Conservation (phyloP, 2,329 filamentous ascomycete genomes). For the Metarhizium guizhouense region DNA sequence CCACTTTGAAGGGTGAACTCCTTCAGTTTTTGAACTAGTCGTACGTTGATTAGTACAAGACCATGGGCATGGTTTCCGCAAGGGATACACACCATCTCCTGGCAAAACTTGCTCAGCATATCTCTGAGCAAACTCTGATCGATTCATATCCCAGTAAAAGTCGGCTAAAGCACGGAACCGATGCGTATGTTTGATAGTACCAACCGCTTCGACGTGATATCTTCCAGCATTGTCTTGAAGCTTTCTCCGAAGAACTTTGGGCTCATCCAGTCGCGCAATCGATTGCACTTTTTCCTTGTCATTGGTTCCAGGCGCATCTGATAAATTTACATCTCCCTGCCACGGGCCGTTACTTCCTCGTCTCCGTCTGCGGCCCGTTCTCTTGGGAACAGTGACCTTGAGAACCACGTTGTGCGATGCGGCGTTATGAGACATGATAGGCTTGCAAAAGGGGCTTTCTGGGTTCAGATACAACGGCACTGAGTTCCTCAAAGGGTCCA, state of each 20-base stretch:
- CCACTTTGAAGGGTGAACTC: slow-evolving; percentile 59
- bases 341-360: slow-evolving; percentile 64
- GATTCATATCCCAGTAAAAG: slow-evolving; percentile 69
- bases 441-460: slow-evolving; percentile 69
- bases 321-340: slow-evolving; percentile 30
- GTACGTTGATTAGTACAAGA: not conserved
- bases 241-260: slow-evolving; percentile 48
- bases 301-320: slow-evolving; percentile 11
- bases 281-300: slow-evolving; percentile 26
- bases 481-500: slow-evolving; percentile 40
- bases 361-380: slow-evolving; percentile 80
- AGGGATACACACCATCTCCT: slow-evolving; percentile 50
- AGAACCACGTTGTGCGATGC: slow-evolving; percentile 76
- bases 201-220: slow-evolving; percentile 63
- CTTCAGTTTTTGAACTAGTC: slow-evolving; percentile 39
- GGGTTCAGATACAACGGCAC: slow-evolving; percentile 69
- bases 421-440: slow-evolving; percentile 67
- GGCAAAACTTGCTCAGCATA: slow-evolving; percentile 64
- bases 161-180: slow-evolving; percentile 82
- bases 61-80: not conserved
- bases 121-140: slow-evolving; percentile 59
- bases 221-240: slow-evolving; percentile 60
- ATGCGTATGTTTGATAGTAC: slow-evolving; percentile 70
- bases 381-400: slow-evolving; percentile 76
- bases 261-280: slow-evolving; percentile 40